Evolutionary conservation across 192 early-diverging fungal species (phyloP).

Genomic region (Linnemannia zychae): DNA sequence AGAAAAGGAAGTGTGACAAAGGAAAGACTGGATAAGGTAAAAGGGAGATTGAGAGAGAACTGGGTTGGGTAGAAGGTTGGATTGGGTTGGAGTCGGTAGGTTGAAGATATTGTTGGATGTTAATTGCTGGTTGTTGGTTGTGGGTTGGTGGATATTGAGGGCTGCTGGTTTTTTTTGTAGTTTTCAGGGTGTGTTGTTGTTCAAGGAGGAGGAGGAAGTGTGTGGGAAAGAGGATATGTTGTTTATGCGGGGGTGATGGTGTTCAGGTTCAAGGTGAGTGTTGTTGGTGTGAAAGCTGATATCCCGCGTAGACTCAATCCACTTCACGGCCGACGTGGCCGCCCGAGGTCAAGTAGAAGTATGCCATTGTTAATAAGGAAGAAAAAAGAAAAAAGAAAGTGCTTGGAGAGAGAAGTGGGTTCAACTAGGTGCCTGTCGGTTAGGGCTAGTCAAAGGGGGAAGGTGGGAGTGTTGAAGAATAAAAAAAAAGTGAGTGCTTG

Average conservation of each 20-base stretch:
- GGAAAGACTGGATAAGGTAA: constrained; percentile 14
- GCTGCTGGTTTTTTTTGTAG: background rate
- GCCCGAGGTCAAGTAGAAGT: constrained; percentile 55
- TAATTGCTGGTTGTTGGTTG: background rate
- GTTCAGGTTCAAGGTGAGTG: constrained; percentile 18
- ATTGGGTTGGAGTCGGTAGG: background rate
- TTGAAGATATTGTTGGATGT: background rate
- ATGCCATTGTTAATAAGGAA: constrained; percentile 47
- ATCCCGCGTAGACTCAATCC: constrained; percentile 44
- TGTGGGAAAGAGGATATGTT: background rate
- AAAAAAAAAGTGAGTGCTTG: constrained; percentile 6
- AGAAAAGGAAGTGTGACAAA: background rate
- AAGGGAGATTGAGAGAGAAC: background rate
- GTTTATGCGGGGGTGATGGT: constrained; percentile 13
- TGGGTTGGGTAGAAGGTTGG: background rate
- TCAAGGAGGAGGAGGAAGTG: background rate
- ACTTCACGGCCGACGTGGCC: constrained; percentile 59
- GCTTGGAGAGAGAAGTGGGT: background rate
- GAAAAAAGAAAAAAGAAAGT: constrained; percentile 12
- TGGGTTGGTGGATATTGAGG: background rate
- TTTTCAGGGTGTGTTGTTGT: constrained; percentile 11
- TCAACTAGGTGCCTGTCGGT: constrained; percentile 54
- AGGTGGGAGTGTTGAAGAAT: background rate
- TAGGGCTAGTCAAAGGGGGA: constrained; percentile 47
- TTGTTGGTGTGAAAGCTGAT: constrained; percentile 12